Evolutionary conservation across 1,284 basidiomycete genomes (phyloP), one percentile per base, ranked within the genome.

Genomic region (Phaffia rhodozyma): DNA sequence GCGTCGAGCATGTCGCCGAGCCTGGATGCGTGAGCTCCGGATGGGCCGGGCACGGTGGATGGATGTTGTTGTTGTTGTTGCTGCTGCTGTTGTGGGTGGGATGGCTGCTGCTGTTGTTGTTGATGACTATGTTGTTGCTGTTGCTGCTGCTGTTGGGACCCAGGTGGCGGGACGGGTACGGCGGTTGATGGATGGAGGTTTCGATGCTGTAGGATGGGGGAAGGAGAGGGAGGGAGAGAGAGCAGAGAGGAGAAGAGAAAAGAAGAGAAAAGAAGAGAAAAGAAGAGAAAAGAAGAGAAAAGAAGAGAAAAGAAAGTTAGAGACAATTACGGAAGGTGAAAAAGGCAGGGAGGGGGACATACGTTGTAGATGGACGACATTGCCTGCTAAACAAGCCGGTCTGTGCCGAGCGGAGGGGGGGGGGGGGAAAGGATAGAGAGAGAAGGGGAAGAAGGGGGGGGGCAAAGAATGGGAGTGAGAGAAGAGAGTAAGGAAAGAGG

Each of bases 1-100:
- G 82, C 79, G 61, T 94, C 91, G 69, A 97, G 84, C 47, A 86
- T 82, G 66, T 93, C 90, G 66, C 83, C 83, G 68, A 96, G 78
- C 55, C 65, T 64, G 53, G 47, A 53, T 38, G 48, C 29, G 23
- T 61, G 52, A 50, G 53, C n/a, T n/a, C n/a, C n/a, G n/a, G 53
- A 21, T 57, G 54, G 54, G 47, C 25, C 52, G 27, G 21, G 20
- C 58, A 32, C 55, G 60, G 20, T 55, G 54, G 53, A 54, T 55
- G 29, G 70, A n/a, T n/a, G n/a, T n/a, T 55, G 77, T 4, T 34
- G 38, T n/a, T 50, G 77, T 60, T 47, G 38, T 29, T 54, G 21
- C 56, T 16, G 21, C 23, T 23, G 11, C 25, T 29, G 30, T 20
- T 27, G 27, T 20, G n/a, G 55, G 32, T 61, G 3, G 55, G n/a